Conservation (phyloP, 306 rosid species). For the Corylus avellana region DNA sequence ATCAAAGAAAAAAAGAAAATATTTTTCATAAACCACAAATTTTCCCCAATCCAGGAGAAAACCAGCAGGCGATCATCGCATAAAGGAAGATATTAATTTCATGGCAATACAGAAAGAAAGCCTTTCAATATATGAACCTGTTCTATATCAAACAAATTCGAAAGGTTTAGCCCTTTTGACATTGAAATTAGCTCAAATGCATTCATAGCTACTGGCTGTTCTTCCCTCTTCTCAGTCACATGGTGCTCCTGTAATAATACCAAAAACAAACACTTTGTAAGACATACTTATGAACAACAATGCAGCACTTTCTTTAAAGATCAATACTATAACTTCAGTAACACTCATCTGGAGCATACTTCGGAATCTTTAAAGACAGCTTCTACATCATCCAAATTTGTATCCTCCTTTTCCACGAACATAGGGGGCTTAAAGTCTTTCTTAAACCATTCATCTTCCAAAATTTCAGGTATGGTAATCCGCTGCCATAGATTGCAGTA, state of each 20-base stretch:
- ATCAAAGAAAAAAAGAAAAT: background rate
- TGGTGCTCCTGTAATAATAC: constrained; percentile 75
- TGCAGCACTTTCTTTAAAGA: constrained; percentile 15
- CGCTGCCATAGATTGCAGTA: constrained; percentile 62
- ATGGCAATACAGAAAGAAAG: constrained; percentile 12
- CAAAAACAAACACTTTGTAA: constrained; percentile 15
- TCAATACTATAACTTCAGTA: constrained; percentile 7
- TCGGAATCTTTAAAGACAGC: constrained; percentile 94
- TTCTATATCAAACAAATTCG: constrained; percentile 82
- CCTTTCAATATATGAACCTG: constrained; percentile 54
- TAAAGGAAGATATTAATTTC: constrained; percentile 7
- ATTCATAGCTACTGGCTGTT: constrained; percentile 88
- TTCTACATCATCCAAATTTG: constrained; percentile 91
- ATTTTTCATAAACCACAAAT: background rate
- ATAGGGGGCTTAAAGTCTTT: constrained; percentile 76
- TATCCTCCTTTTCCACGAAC: constrained; percentile 77
- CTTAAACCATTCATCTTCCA: constrained; percentile 93
- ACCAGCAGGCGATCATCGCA: background rate
- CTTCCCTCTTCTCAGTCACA: constrained; percentile 93
- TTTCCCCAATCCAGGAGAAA: background rate
- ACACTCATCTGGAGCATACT: constrained; percentile 55
- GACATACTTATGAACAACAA: constrained; percentile 19
- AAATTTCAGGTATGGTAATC: constrained; percentile 68
- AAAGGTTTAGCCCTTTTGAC: constrained; percentile 96
- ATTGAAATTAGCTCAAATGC: constrained; percentile 94